These are phyloP conservation scores for Diaporthe vaccinii DNA, from an alignment of 2,329 filamentous ascomycete species.

Conservation along the genomic window DNA sequence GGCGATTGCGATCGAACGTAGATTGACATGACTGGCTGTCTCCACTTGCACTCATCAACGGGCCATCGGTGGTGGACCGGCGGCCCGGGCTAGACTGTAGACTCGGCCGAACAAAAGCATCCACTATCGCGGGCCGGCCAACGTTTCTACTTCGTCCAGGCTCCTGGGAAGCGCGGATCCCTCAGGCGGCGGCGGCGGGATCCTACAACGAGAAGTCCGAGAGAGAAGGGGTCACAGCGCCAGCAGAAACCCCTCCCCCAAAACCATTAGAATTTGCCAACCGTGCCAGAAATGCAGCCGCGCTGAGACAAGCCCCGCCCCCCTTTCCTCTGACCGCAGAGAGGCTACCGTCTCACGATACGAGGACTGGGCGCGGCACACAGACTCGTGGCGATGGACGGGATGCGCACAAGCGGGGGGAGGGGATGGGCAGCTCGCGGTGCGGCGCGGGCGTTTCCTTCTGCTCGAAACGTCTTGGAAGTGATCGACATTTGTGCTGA, in stretches of 20 bases:
- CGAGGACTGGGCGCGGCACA: slow-evolving; percentile 33
- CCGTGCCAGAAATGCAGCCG: slow-evolving; percentile 3
- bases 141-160: background rate
- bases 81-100: background rate
- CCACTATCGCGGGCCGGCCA: slow-evolving; percentile 15
- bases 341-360: slow-evolving; percentile 34
- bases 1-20: background rate
- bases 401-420: slow-evolving; percentile 6
- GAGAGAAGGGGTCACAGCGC: background rate
- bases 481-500: slow-evolving; percentile 6
- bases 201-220: background rate
- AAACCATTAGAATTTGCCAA: background rate
- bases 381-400: slow-evolving; percentile 23
- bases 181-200: background rate
- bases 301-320: slow-evolving; percentile 16
- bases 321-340: slow-evolving; percentile 18
- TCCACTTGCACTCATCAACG: background rate
- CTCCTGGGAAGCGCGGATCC: background rate
- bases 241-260: background rate
- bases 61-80: background rate
- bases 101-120: slow-evolving; percentile 19
- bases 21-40: background rate
- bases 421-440: background rate
- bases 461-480: slow-evolving; percentile 15
- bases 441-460: slow-evolving; percentile 19